phyloP scores from a whole-genome alignment of 106 monocot genomes.

The Allium cepa region DNA sequence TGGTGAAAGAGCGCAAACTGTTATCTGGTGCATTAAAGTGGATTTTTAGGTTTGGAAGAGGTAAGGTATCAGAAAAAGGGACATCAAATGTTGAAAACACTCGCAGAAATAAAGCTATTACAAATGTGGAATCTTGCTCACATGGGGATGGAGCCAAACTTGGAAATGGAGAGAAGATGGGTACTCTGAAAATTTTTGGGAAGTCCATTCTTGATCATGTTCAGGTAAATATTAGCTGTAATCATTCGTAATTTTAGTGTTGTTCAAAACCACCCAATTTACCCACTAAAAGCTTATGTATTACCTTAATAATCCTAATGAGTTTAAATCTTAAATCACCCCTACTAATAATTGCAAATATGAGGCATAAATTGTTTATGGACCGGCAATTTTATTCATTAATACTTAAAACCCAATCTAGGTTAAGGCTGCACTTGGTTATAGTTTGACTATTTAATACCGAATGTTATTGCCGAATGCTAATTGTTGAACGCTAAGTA shows the following conservation, averaged over 20 bases:
- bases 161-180: slow-evolving; percentile 30
- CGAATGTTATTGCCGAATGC: too few relatives aligned
- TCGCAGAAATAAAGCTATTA: not conserved
- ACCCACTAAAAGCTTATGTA: too few relatives aligned
- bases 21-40: slow-evolving; percentile 38
- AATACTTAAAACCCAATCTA: not conserved
- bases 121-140: slow-evolving; percentile 9
- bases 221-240: slow-evolving; percentile 27
- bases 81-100: slow-evolving; percentile 5
- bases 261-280: too few relatives aligned
- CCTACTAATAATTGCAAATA: not conserved
- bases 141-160: slow-evolving; percentile 12
- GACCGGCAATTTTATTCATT: not conserved
- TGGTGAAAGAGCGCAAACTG: slow-evolving; percentile 27
- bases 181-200: slow-evolving; percentile 39
- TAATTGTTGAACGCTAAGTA: too few relatives aligned
- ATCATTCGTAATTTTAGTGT: too few relatives aligned
- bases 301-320: too few relatives aligned
- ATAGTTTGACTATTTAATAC: too few relatives aligned
- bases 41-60: slow-evolving; percentile 64
- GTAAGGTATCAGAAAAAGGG: slow-evolving; percentile 15
- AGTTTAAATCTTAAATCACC: not conserved
- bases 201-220: slow-evolving; percentile 67
- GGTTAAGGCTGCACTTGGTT: too few relatives aligned
- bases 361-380: not conserved